A percentile compares a stretch with the other conserved stretches of the same genome.
These are phyloP conservation scores for Handroanthus guayacan DNA, from an alignment of 257 asterid genomes.

Conservation along the genomic window DNA sequence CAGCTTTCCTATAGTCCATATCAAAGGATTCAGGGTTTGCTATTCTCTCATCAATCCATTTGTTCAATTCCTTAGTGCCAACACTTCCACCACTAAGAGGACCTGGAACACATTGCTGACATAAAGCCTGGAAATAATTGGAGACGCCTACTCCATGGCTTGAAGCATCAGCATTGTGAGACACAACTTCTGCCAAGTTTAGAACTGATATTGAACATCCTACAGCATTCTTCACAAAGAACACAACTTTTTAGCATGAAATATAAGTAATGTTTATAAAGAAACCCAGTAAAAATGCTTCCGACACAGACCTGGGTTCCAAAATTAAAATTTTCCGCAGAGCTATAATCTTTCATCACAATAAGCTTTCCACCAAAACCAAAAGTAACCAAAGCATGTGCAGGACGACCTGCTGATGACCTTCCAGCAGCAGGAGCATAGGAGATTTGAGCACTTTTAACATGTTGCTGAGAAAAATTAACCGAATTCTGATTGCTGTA, in stretches of 20 bases:
- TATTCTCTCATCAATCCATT: slow-evolving; percentile 92
- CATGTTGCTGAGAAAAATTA: slow-evolving; percentile 59
- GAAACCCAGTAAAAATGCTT: slow-evolving; percentile 28
- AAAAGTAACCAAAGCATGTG: slow-evolving; percentile 90
- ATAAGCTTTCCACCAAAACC: slow-evolving; percentile 98
- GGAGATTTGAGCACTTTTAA: slow-evolving; percentile 60
- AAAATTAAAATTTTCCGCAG: slow-evolving; percentile 53
- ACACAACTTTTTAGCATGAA: slow-evolving; percentile 39
- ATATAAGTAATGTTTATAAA: slow-evolving; percentile 28
- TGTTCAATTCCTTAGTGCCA: slow-evolving; percentile 78
- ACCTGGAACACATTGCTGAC: slow-evolving; percentile 78
- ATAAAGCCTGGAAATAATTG: slow-evolving; percentile 69
- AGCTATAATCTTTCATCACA: slow-evolving; percentile 64
- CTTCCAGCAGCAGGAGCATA: slow-evolving; percentile 66
- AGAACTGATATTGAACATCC: slow-evolving; percentile 77
- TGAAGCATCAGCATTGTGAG: slow-evolving; percentile 50
- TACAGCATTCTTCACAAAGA: slow-evolving; percentile 59
- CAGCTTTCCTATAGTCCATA: slow-evolving; percentile 62
- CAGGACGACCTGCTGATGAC: slow-evolving; percentile 93
- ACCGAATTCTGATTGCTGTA: slow-evolving; percentile 52
- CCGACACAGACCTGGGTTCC: slow-evolving; percentile 75
- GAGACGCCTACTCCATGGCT: slow-evolving; percentile 51
- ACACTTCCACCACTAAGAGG: slow-evolving; percentile 90
- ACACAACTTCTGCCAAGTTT: slow-evolving; percentile 72
- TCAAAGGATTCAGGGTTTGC: slow-evolving; percentile 50